Evolutionary conservation across 345 rosid species (phyloP).

Genomic region (Eucalyptus marginata): DNA sequence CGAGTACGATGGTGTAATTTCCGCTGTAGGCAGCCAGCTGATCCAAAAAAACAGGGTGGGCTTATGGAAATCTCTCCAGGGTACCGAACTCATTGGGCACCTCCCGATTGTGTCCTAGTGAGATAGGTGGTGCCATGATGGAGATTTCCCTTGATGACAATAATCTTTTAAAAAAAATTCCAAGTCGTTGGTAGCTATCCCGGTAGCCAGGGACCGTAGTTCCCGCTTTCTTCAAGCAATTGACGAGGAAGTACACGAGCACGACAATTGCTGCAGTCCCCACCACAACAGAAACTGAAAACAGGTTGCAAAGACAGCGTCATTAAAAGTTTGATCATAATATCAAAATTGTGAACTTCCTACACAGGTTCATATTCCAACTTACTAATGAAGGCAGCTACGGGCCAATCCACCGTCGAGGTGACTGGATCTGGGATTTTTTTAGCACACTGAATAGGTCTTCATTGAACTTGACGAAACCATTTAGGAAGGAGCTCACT

Average conservation of each 20-base stretch:
- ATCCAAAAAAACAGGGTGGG: constrained; percentile 1
- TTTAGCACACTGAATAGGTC: too few species aligned
- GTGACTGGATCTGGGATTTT: too few species aligned
- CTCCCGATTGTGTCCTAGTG: background rate
- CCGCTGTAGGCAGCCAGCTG: background rate
- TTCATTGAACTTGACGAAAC: too few species aligned
- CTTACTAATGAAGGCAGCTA: too few species aligned
- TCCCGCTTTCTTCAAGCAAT: constrained; percentile 2
- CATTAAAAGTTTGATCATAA: background rate
- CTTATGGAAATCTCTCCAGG: constrained; percentile 3
- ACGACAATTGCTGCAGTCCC: background rate
- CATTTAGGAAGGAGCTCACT: too few species aligned
- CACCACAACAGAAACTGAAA: background rate
- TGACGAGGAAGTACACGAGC: background rate
- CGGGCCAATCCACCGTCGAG: too few species aligned
- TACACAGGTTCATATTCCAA: too few species aligned
- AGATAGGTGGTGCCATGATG: background rate
- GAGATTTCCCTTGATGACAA: background rate
- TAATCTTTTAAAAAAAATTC: background rate
- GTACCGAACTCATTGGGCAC: background rate
- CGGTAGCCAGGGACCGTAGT: background rate
- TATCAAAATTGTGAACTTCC: background rate
- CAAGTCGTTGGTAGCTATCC: background rate
- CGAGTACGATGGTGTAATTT: background rate
- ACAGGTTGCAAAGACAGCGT: background rate